Evolutionary conservation across 495 filamentous ascomycete species (phyloP), one percentile per base, ranked within the genome.

Genomic region (Penicillium roqueforti): DNA sequence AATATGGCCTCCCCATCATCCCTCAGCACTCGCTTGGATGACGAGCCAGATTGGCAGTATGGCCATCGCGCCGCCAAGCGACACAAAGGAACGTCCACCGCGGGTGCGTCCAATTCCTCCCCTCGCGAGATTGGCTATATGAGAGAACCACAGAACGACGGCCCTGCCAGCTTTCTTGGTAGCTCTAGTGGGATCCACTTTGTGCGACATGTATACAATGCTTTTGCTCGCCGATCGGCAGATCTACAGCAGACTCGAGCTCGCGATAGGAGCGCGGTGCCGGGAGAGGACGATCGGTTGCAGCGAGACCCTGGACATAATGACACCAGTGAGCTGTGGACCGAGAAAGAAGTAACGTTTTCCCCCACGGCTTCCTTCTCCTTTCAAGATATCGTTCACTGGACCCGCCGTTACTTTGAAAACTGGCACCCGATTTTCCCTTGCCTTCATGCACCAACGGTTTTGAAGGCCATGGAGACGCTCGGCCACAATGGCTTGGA

Each of bases 111-210:
- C 18, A 38, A 47, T 37, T 58, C 59, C 10, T 67, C 66, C 31
- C 66, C 62, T 31, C 72, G 70, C 38, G 72, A 75, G 38, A 59
- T 73, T 43, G 72, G 71, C 18, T 61, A 68, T 29, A 75, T 75
- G 71, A 65, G 71, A 45, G 71, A 72, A 46, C 58, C 67, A 20
- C 61, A 58, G 16, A 62, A 62, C 32, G 55, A 73, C 28, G 63
- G 64, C 1, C 70, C 70, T 18, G 70, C 70, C 16, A 72, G 58
- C 7, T 77, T 76, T 40, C 56, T 79, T 25, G 77, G 77, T 16
- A 79, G 76, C 45, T 76, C 69, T 13, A 79, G 76, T 49, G 77
- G 77, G 1, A 78, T 80, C 14, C 68, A 77, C 45, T 77, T 80
- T 41, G 71, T 79, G 31, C 70, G 72, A 7, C 69, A 71, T 45